Base-by-base conservation (phyloP, 495 filamentous ascomycete genomes). In the Neurospora tetrasperma region DNA sequence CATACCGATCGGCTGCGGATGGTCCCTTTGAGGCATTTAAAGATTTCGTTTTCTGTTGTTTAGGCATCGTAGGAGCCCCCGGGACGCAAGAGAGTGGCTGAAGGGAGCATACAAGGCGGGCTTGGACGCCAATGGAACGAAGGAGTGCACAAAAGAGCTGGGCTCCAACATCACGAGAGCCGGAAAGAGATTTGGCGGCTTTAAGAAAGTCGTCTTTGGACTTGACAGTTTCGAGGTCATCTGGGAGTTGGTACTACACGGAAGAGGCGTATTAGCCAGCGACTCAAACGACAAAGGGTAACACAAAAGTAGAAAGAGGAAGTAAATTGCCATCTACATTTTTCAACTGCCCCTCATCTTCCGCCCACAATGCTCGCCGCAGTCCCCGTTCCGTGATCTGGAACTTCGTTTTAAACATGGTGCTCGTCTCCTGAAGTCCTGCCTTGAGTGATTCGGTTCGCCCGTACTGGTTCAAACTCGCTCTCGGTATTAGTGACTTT, bases 71-170 rank as follows among this genome's bases (percentile, higher is more conserved):
- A 39, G 85, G 84, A 18, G 78, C 84, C 2, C 86, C 85, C 1
- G 90, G 86, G 31, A 85, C 86, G 75, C 96, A 95, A 3, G 93
- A 85, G 4, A 99, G 84, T 0, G 90, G 87, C 76, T 98, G 94
- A 14, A 99, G 85, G 10, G 96, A 99, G 81, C 94, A 98, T 2
- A 98, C 92, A 3, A 99, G 86, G 18, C 96, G 88, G n/a, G 94
- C 88, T 74, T 93, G 89, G 4, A 98, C 89, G 8, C 91, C 94
- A 40, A 85, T 88, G 40, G 88, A 87, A 10, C 96, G 89, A 12
- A 99, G 85, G 35, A 98, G 79, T 9, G 93, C 90, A 81, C 96
- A 98, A 73, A 95, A 97, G 4, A 99, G 80, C 79, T 97, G 94
- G 23, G 93, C 90, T 16, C 94, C 96, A 42, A 96, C 86, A 81